Conservation (phyloP, 768 basidiomycete genomes). For the Rhodotorula babjevae region DNA sequence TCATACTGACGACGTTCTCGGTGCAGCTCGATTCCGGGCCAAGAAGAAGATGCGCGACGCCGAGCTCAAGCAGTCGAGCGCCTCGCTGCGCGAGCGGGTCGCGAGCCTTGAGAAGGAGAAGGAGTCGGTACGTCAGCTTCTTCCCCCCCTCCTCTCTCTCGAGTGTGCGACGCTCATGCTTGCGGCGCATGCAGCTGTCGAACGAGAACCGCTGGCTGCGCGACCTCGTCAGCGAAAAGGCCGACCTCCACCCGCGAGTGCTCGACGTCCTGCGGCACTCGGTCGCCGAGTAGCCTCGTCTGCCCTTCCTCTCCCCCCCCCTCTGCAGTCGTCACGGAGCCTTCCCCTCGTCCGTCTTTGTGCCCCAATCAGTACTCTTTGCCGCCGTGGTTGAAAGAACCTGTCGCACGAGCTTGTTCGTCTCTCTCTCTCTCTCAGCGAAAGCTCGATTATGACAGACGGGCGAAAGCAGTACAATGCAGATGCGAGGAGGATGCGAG, state of each 20-base stretch:
- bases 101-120: constrained; percentile 26
- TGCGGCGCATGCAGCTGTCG: constrained; percentile 7
- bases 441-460: background rate
- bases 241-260: background rate
- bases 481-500: background rate
- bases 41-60: constrained; percentile 33
- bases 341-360: too few species aligned
- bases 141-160: background rate
- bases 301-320: background rate
- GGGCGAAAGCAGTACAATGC: too few species aligned
- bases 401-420: too few species aligned
- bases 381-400: too few species aligned
- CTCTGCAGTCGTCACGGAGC: too few species aligned
- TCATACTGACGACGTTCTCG: rapidly evolving
- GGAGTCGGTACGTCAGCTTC: constrained; percentile 10
- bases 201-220: constrained; percentile 33
- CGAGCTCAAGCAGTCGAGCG: constrained; percentile 12
- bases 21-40: constrained; percentile 22
- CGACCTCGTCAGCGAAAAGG: constrained; percentile 30
- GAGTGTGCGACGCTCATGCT: background rate
- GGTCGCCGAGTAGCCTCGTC: background rate
- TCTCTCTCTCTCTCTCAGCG: too few species aligned
- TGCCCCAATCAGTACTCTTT: background rate
- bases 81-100: constrained; percentile 14
- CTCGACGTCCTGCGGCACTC: background rate